phyloP scores from a whole-genome alignment of 75 land plant species.

The Sequoiadendron giganteum region DNA sequence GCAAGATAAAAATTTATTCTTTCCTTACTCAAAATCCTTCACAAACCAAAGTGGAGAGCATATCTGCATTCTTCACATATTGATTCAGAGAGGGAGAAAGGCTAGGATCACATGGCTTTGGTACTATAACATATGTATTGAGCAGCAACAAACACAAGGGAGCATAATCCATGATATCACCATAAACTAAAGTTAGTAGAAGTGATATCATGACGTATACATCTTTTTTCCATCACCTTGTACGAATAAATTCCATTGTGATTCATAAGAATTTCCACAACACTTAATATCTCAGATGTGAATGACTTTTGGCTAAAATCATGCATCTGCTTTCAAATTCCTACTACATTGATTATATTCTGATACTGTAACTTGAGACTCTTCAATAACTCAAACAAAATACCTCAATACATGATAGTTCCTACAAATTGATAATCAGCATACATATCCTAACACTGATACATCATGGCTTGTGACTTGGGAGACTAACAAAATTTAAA shows the following conservation, averaged over 20 bases:
- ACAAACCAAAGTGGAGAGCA: neutral
- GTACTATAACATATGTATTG: neutral
- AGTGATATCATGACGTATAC: neutral
- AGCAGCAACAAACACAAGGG: neutral
- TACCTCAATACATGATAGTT: neutral
- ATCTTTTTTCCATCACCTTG: neutral
- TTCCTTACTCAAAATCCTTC: neutral
- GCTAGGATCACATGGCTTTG: neutral
- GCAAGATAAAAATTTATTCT: neutral
- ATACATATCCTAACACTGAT: neutral
- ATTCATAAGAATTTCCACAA: neutral
- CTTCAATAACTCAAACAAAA: neutral
- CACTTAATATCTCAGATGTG: neutral
- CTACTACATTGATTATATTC: neutral
- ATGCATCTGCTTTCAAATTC: neutral
- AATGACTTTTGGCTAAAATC: neutral
- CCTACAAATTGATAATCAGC: neutral
- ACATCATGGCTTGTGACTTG: neutral
- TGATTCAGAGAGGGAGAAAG: neutral
- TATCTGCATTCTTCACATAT: neutral
- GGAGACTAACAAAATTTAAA: neutral
- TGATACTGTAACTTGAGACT: neutral
- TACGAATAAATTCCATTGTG: neutral
- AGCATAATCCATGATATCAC: neutral
- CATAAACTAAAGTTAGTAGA: no score